Conservation (phyloP, 1,139 yeast species). For the Taphrina wiesneri region DNA sequence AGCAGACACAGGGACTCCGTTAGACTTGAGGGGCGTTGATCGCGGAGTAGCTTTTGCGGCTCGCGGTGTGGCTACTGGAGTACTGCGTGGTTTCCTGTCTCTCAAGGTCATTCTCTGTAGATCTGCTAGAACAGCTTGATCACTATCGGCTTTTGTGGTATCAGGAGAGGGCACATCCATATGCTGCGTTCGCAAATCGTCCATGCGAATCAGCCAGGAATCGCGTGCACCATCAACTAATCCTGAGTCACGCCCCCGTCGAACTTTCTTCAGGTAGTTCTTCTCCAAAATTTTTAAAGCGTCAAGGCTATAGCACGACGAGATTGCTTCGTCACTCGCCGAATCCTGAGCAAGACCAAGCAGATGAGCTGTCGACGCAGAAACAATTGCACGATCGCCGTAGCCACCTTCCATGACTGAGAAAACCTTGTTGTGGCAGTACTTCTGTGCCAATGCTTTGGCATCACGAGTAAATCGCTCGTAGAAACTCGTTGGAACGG, state of each 20-base stretch:
- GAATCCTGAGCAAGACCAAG: constrained; percentile 47
- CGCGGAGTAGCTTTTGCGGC: not conserved
- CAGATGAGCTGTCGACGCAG: constrained; percentile 80
- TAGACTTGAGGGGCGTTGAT: not conserved
- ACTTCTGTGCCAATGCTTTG: constrained; percentile 62
- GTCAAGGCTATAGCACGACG: constrained; percentile 1
- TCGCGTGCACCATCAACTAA: not conserved
- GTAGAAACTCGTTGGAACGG: constrained; percentile 80
- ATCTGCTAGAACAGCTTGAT: not conserved
- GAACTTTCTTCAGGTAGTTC: constrained; percentile 5
- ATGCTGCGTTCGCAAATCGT: not conserved
- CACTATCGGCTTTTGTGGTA: not conserved
- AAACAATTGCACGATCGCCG: constrained; percentile 76
- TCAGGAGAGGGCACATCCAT: not conserved
- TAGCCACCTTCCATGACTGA: constrained; percentile 86
- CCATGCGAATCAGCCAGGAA: constrained; percentile 9
- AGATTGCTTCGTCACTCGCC: not conserved
- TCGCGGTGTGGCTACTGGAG: constrained; percentile 17
- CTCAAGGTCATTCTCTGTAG: constrained; percentile 34
- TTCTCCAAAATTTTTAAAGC: constrained; percentile 6
- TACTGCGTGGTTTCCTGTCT: constrained; percentile 20
- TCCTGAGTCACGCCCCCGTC: not conserved
- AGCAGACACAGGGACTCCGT: not conserved
- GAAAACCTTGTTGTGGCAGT: constrained; percentile 62
- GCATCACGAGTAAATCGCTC: constrained; percentile 73